phyloP scores from a whole-genome alignment of 768 basidiomycete species.

The Albatrellus ellisii region DNA sequence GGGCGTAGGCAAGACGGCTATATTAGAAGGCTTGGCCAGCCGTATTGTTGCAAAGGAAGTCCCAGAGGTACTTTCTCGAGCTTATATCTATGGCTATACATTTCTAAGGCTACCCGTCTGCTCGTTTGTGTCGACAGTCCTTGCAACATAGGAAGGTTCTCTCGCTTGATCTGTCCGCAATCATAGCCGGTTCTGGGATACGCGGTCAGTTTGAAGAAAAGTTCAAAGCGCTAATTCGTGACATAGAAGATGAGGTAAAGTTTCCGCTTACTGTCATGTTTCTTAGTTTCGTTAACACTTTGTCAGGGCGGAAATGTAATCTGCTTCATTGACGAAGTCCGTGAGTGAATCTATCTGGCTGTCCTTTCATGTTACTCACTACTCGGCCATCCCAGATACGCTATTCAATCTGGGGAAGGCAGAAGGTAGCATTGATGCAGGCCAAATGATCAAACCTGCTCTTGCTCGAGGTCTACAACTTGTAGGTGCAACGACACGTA shows the following conservation, averaged over 20 bases:
- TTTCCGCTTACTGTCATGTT: not conserved
- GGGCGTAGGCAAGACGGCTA: conserved; percentile 89
- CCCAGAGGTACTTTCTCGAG: conserved; percentile 72
- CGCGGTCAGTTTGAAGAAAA: conserved; percentile 91
- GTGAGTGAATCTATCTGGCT: conserved; percentile 30
- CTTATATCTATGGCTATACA: not conserved
- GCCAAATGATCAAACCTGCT: conserved; percentile 89
- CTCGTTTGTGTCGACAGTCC: conserved; percentile 33
- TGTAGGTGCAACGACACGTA: conserved; percentile 84
- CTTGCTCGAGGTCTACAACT: conserved; percentile 79
- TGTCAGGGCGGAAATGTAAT: conserved; percentile 70
- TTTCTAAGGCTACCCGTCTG: not conserved
- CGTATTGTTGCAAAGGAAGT: conserved; percentile 84
- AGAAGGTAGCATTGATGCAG: conserved; percentile 86
- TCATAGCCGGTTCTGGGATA: conserved; percentile 84
- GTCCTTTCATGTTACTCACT: not conserved
- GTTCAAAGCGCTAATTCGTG: conserved; percentile 79
- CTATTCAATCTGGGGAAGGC: conserved; percentile 84
- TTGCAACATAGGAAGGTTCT: conserved; percentile 81
- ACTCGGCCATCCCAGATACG: conserved; percentile 31
- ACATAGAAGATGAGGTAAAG: conserved; percentile 73
- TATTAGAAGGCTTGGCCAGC: conserved; percentile 80
- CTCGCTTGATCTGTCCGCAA: conserved; percentile 69
- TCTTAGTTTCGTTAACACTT: too few species aligned
- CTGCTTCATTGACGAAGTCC: conserved; percentile 92